A percentile compares a stretch with the other conserved stretches of the same genome.
Evolutionary conservation across 163 green algal species (phyloP).

Genomic region (Smithsoniella earleae): DNA sequence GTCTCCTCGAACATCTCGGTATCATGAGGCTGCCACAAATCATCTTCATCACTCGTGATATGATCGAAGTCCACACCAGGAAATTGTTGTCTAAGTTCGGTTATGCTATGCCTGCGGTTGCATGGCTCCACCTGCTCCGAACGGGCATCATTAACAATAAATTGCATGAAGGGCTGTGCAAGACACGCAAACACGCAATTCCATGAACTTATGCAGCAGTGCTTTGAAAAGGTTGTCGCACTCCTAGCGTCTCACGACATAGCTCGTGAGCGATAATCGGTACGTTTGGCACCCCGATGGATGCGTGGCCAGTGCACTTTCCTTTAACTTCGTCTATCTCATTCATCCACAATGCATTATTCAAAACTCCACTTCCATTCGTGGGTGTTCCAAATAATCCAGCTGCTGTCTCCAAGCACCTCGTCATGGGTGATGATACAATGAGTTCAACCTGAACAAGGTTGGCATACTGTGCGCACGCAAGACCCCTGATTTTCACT

Average conservation of each 20-base stretch:
- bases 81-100: slow-evolving; percentile 16
- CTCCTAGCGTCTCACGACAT: slow-evolving; percentile 9
- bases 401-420: background rate
- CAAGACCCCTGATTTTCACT: too few species aligned
- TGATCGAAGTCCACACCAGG: slow-evolving; percentile 1
- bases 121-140: too few species aligned
- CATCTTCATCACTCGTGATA: slow-evolving; percentile 6
- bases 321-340: background rate
- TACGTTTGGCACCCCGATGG: background rate
- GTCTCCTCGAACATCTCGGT: background rate
- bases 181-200: too few species aligned
- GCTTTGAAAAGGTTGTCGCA: too few species aligned
- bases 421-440: slow-evolving; percentile 1
- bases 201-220: too few species aligned
- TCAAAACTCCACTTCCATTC: background rate
- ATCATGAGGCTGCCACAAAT: background rate
- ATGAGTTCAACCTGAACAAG: slow-evolving; percentile 1
- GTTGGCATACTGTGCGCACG: background rate
- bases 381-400: background rate
- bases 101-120: background rate
- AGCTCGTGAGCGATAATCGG: slow-evolving; percentile 1
- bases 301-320: background rate
- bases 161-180: too few species aligned
- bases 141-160: too few species aligned
- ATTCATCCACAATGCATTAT: background rate